Conservation (phyloP, 2,329 filamentous ascomycete species). For the Alternaria sp. region DNA sequence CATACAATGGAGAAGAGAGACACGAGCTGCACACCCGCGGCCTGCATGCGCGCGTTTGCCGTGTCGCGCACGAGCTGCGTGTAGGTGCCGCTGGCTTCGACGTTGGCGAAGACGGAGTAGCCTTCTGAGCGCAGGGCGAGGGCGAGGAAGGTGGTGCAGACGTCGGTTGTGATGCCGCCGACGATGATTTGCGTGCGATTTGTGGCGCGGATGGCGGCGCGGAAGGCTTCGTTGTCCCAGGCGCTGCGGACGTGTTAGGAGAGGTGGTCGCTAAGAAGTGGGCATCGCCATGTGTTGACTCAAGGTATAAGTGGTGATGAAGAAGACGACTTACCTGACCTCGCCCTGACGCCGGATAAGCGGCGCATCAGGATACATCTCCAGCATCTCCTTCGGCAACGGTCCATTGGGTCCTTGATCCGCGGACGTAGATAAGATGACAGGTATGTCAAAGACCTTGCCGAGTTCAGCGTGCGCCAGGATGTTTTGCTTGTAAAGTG, state of each 20-base stretch:
- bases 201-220: constrained; percentile 67
- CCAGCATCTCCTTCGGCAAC: constrained; percentile 71
- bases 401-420: constrained; percentile 74
- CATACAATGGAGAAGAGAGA: constrained; percentile 68
- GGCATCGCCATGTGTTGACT: background rate
- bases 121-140: constrained; percentile 74
- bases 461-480: constrained; percentile 71
- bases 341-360: constrained; percentile 73
- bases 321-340: constrained; percentile 58
- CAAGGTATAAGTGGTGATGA: too few relatives aligned
- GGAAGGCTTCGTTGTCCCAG: constrained; percentile 77
- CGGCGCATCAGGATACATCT: constrained; percentile 71
- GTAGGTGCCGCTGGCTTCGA: constrained; percentile 73
- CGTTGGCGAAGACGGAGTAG: constrained; percentile 76
- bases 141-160: constrained; percentile 76
- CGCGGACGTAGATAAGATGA: constrained; percentile 73
- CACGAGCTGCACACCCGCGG: constrained; percentile 70
- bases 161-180: constrained; percentile 75
- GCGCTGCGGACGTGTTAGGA: constrained; percentile 51
- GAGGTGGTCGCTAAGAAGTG: background rate
- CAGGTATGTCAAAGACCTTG: constrained; percentile 70
- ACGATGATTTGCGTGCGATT: constrained; percentile 74
- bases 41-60: constrained; percentile 70
- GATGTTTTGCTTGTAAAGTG: constrained; percentile 70
- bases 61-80: constrained; percentile 66